Evolutionary conservation across 306 rosid genomes (phyloP).

Genomic region (cucumber (Cucumis sativus)): DNA sequence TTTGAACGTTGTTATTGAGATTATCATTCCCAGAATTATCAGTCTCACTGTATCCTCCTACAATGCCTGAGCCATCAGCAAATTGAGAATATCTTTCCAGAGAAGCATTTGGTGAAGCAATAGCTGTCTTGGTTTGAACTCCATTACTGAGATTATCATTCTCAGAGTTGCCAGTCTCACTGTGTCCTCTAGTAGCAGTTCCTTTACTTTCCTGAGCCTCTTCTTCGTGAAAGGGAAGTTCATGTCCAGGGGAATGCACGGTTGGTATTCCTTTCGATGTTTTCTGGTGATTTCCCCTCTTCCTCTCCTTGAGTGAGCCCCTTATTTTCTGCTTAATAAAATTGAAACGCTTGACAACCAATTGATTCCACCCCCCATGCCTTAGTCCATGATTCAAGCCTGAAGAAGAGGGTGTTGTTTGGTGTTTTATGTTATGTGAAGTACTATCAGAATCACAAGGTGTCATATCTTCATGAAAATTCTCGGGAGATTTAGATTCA

Average conservation of each 20-base stretch:
- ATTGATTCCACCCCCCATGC: conserved; percentile 73
- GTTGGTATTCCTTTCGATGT: conserved; percentile 10
- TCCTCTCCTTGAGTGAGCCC: conserved; percentile 48
- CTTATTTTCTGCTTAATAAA: conserved; percentile 59
- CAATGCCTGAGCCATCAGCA: conserved; percentile 18
- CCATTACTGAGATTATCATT: conserved; percentile 5
- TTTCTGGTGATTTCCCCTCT: conserved; percentile 25
- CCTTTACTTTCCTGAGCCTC: conserved; percentile 26
- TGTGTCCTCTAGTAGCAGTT: conserved; percentile 15
- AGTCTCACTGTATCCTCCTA: conserved; percentile 20
- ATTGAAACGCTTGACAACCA: conserved; percentile 63
- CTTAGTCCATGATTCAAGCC: conserved; percentile 23
- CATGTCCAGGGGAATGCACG: conserved; percentile 14
- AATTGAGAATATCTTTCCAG: conserved; percentile 50
- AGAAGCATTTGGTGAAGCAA: conserved; percentile 26
- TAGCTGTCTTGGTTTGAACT: conserved; percentile 24
- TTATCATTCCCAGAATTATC: neutral
- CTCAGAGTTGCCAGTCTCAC: conserved; percentile 7
- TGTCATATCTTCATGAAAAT: conserved; percentile 10
- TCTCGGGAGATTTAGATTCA: conserved; percentile 20
- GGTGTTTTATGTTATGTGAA: conserved; percentile 11
- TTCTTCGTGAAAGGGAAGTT: conserved; percentile 12
- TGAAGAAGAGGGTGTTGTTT: conserved; percentile 13
- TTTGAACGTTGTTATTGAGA: conserved; percentile 9
- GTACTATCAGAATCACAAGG: conserved; percentile 8